These are phyloP conservation scores for Pilobolus umbonatus DNA, from an alignment of 192 early-diverging fungal species.

Conservation along the genomic window DNA sequence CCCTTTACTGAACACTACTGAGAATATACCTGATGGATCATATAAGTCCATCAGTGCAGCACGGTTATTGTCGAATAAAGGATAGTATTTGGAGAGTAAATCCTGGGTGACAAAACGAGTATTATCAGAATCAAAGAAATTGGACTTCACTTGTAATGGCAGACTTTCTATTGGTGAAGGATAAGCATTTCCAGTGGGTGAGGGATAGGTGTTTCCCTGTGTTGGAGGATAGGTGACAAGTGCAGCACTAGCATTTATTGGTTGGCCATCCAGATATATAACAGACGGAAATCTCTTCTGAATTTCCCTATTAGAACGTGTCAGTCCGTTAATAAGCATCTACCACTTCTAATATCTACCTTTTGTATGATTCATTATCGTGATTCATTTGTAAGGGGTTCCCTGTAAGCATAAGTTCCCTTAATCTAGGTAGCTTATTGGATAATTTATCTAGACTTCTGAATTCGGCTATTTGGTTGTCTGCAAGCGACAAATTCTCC, in stretches of 20 bases:
- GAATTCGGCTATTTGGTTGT: conserved; percentile 35
- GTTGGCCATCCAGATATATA: conserved; percentile 27
- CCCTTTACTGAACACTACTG: conserved; percentile 17
- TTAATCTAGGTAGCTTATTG: conserved; percentile 23
- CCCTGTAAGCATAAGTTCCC: conserved; percentile 37
- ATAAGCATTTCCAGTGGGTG: neutral
- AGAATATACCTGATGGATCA: conserved; percentile 37
- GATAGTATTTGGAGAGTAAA: conserved; percentile 40
- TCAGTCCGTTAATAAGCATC: neutral
- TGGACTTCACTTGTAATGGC: conserved; percentile 23
- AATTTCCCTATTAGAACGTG: conserved; percentile 21
- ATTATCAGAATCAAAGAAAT: conserved; percentile 39
- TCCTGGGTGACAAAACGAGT: conserved; percentile 34
- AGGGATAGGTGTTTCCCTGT: neutral
- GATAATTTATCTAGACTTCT: conserved; percentile 32
- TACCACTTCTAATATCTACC: conserved; percentile 18
- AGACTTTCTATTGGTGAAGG: neutral
- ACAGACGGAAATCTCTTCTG: conserved; percentile 37
- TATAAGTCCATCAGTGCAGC: conserved; percentile 33
- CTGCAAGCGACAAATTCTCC: conserved; percentile 39
- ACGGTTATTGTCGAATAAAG: conserved; percentile 38
- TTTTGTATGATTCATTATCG: conserved; percentile 18
- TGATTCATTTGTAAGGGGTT: conserved; percentile 33
- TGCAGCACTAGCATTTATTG: neutral
- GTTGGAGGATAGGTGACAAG: too few relatives aligned